These are phyloP conservation scores for Metarhizium brunneum DNA, from an alignment of 2,329 filamentous ascomycete species.

Conservation along the genomic window DNA sequence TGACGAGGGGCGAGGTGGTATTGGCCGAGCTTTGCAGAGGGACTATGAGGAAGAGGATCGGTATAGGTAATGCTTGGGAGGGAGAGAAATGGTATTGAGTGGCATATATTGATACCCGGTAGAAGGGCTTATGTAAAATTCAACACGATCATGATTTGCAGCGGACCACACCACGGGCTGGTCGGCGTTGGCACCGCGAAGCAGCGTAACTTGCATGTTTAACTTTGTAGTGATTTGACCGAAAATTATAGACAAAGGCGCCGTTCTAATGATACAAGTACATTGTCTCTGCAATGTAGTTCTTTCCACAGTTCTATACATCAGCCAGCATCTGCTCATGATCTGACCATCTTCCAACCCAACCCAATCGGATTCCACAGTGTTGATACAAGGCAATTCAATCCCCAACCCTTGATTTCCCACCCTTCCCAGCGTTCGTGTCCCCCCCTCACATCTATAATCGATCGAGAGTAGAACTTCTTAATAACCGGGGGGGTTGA, in stretches of 20 bases:
- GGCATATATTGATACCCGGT: slow-evolving; percentile 16
- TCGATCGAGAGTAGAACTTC: neutral
- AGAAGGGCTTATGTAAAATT: neutral
- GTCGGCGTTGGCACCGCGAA: neutral
- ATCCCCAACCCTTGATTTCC: neutral
- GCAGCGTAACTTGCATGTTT: neutral
- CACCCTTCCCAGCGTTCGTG: neutral
- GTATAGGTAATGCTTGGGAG: slow-evolving; percentile 6
- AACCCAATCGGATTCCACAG: too few relatives aligned
- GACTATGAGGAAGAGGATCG: slow-evolving; percentile 29
- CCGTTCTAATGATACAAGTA: neutral
- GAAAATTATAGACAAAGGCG: neutral
- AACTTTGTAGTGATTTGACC: neutral
- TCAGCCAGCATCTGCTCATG: neutral
- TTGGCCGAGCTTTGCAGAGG: slow-evolving; percentile 64
- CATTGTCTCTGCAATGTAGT: neutral
- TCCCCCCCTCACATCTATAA: neutral
- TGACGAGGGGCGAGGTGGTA: slow-evolving; percentile 86
- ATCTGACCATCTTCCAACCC: too few relatives aligned
- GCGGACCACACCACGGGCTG: neutral
- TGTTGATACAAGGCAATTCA: slow-evolving; percentile 1
- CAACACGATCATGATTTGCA: neutral
- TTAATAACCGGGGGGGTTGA: slow-evolving; percentile 93
- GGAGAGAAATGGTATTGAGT: neutral
- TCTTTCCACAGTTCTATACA: neutral